Evolutionary conservation across 2,329 filamentous ascomycete species (phyloP).

Genomic region (Lachnellula arida): DNA sequence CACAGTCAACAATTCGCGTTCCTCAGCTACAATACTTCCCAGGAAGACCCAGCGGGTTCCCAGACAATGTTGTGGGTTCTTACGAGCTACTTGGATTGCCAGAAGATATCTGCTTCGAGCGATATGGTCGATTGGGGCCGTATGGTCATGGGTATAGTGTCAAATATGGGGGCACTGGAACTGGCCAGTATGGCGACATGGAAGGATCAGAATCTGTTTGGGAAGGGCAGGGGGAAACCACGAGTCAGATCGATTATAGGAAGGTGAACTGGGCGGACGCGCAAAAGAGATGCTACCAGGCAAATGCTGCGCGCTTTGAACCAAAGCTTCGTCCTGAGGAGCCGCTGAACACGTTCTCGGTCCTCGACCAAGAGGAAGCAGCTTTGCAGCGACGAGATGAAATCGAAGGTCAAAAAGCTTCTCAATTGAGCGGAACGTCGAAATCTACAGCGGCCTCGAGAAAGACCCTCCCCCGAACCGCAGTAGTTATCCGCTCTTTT

Average conservation of each 20-base stretch:
- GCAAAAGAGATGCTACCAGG: conserved; percentile 67
- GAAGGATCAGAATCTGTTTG: conserved; percentile 79
- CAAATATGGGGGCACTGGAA: conserved; percentile 73
- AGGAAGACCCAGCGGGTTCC: conserved; percentile 79
- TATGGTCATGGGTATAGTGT: conserved; percentile 86
- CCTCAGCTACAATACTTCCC: conserved; percentile 70
- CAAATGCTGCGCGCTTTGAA: conserved; percentile 65
- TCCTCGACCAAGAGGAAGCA: conserved; percentile 6
- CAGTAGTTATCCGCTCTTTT: conserved; percentile 79
- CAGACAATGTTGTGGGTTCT: conserved; percentile 79
- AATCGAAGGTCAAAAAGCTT: background rate
- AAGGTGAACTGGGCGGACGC: conserved; percentile 73
- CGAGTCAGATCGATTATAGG: conserved; percentile 70
- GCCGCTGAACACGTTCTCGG: conserved; percentile 18
- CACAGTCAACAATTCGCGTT: conserved; percentile 56
- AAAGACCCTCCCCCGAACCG: conserved; percentile 54
- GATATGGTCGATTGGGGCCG: conserved; percentile 80
- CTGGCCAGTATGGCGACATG: conserved; percentile 78
- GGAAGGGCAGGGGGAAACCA: conserved; percentile 43
- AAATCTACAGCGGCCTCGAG: conserved; percentile 11
- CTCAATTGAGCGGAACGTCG: background rate
- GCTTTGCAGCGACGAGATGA: conserved; percentile 3
- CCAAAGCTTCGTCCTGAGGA: conserved; percentile 7
- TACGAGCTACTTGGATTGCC: conserved; percentile 74
- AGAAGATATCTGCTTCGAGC: conserved; percentile 87